Conservation (phyloP, 805 yeast species). For the Candida rishiriensis region DNA sequence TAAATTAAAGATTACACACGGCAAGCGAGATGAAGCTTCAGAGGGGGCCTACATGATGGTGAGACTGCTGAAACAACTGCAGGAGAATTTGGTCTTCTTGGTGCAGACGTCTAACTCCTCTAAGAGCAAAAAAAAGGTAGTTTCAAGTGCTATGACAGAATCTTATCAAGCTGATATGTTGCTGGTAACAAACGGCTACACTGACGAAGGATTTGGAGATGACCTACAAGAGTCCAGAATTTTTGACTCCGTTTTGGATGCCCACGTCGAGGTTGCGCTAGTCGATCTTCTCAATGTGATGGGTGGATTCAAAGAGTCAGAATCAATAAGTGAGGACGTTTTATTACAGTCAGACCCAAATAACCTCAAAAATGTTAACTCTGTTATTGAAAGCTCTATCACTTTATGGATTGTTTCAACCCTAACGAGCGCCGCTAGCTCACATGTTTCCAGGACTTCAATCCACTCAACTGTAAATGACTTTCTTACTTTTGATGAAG, state of each 20-base stretch:
- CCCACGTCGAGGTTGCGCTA: conserved; percentile 19
- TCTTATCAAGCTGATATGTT: conserved; percentile 21
- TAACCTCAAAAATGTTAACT: conserved; percentile 4
- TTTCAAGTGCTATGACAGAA: neutral
- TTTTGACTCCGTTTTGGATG: conserved; percentile 20
- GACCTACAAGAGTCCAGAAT: conserved; percentile 6
- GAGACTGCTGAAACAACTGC: conserved; percentile 5
- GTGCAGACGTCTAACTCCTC: conserved; percentile 1
- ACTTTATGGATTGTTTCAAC: conserved; percentile 37
- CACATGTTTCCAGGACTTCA: too few relatives aligned
- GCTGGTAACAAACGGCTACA: conserved; percentile 17
- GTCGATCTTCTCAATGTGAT: conserved; percentile 6
- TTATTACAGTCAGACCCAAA: neutral
- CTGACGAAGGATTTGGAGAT: conserved; percentile 3
- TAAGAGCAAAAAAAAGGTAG: too few relatives aligned
- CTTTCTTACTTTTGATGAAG: conserved; percentile 19
- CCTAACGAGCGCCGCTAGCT: conserved; percentile 13
- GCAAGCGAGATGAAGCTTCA: too few relatives aligned
- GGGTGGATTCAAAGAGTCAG: neutral
- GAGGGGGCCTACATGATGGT: conserved; percentile 4
- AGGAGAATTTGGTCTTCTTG: conserved; percentile 12
- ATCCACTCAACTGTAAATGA: conserved; percentile 14
- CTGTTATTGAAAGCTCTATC: conserved; percentile 19
- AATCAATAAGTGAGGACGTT: neutral
- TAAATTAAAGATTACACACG: conserved; percentile 1